Evolutionary conservation across 1,284 basidiomycete genomes (phyloP), one percentile per base, ranked within the genome.

Genomic region (Fomitopsis schrenkii): DNA sequence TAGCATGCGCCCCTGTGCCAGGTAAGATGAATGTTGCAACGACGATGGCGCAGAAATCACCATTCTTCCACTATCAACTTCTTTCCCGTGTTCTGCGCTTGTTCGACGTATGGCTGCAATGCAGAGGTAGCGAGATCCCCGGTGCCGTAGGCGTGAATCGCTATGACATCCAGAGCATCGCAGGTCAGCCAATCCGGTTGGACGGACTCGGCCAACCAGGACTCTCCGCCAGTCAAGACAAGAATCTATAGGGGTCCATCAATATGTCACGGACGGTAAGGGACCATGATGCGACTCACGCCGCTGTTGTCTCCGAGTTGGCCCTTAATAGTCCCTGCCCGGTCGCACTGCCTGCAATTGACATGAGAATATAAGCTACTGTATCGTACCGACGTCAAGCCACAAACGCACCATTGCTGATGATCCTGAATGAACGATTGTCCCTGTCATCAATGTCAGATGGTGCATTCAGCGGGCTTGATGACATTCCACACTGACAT

Each of bases 61-160:
- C 77, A 78, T 65, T 79, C 77, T 59, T 76, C 71, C 63, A 76
- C 67, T 44, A 76, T 64, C 33, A 76, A 61, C 63, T 67, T 72
- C 69, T 75, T 76, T 26, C 75, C 74, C 1, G 71, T 69, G 17
- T 62, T 57, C 55, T 71, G 64, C 0, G 75, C 76, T 42, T 69
- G 67, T 52, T 68, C 59, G 59, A 78, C 70, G 26, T 70, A 71
- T 28, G 68, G 64, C 64, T 72, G 58, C 35, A 79, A 71, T 12
- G 61, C 63, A 14, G 67, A 68, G 8, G 75, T 76, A 12, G 60
- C 35, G 28, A 68, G 66, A 55, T 77, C 74, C 3, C 71, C 71
- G 38, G 68, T 68, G 35, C 75, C 76, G 62, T 79, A 79, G 17
- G 77, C 76, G 62, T 79, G 77, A 22, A 79, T 75, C 8, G 75